Evolutionary conservation across 2,329 filamentous ascomycete genomes (phyloP), one percentile per base, ranked within the genome.

Genomic region (Xylariaceae sp.): DNA sequence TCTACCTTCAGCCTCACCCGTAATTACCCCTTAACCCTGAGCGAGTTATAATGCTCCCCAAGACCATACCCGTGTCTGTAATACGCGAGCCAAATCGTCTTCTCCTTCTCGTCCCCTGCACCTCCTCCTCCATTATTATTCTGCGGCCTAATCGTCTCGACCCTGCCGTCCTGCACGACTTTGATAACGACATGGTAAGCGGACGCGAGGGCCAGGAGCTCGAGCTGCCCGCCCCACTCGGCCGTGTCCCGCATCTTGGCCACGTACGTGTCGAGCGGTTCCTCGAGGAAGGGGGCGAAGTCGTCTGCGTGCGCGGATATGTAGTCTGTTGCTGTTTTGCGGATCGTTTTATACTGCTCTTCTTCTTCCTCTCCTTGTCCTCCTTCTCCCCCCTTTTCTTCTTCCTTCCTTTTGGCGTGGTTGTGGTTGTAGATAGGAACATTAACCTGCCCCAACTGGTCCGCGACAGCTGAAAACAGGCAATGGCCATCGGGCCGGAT

Each of bases 41-140:
- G 64, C 37, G 89, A 94, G 60, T 98, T 98, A 65, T 98, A 98
- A 66, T 98, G 92, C 68, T 97, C 92, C 9, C 92, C 92, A 34
- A 98, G 68, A 1, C 90, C 90, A 62, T 94, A 97, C 34, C 86
- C 87, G 67, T 96, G 88, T 54, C 85, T 76, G 64, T 97, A 97
- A 63, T 97, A 98, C 24, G 88, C 90, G 62, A 98, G 62, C 90
- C 92, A 97, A 35, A 94, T 73, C 50, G 76, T 77, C 52, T 75
- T 75, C 4, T 37, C 26, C 42, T 16, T 18, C 13, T 6, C 31
- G 19, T 67, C 56, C n/a, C 59, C 56, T 13, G 63, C 63, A 3
- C 63, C 65, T 18, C 63, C 58, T 12, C 51, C 61, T 24, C 11
- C 21, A 7, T 24, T 6, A 24, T 24, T 69, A 2, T 57, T 65